Evolutionary conservation across 495 filamentous ascomycete genomes (phyloP), one percentile per base, ranked within the genome.

Genomic region (Gamarada debralockiae): DNA sequence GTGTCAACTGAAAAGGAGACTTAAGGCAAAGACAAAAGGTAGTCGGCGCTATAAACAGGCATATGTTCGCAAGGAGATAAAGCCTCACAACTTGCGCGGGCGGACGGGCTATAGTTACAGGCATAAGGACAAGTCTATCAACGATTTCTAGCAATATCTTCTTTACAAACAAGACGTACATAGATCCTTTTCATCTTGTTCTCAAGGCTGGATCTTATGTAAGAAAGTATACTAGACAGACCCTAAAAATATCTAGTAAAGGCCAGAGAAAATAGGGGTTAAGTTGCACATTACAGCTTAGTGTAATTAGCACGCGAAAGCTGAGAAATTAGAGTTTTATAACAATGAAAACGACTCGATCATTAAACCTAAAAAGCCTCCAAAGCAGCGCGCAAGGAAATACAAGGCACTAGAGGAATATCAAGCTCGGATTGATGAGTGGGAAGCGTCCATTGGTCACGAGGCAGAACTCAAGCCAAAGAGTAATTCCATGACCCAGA

Each of bases 401-500:
- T 48, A 55, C 34, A 14, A 48, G 34, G 2, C 22, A 13, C 12
- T 39, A 2, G 23, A 48, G 13, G 37, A 48, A 7, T 55, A 9
- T 36, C 3, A 48, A 3, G 31, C 20, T 20, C 8, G 18, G 38
- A 37, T 53, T 21, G 27, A 15, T 3, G 27, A 44, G 23, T 56
- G 17, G 38, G 29, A 56, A n/a, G n/a, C n/a, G n/a, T n/a, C n/a
- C n/a, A n/a, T 38, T 7, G 25, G 24, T 50, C 10, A 29, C 10
- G 10, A 29, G 27, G 27, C 10, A 22, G 50, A 23, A n/a, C 31
- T 9, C 5, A 50, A 56, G 39, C 36, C 39, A 10, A 50, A 56
- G 22, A 46, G 47, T 24, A 56, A 56, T 29, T 17, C 42, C 3
- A 56, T 56, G 29, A 56, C 53, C 2, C 39, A 50, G 50, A 56